Base-by-base conservation (phyloP, 306 rosid genomes). In the Carpinus viminea region DNA sequence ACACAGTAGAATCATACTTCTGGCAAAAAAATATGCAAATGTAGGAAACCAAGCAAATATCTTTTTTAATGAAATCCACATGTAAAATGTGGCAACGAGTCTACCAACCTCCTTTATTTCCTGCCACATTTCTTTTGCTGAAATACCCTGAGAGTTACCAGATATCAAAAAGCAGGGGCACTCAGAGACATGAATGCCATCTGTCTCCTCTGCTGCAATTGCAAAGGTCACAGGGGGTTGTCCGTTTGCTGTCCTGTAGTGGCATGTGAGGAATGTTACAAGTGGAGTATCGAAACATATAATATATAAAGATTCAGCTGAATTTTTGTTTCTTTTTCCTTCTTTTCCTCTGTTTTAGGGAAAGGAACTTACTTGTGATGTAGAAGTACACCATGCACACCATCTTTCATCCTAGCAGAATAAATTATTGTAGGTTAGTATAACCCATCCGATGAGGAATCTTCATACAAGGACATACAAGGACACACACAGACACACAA, bases 121-220 rank as follows among this genome's bases (percentile, higher is more conserved):
- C 78, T 79, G 77, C 98, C 98, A 94, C 95, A 94, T 89, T 64
- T 91, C 95, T 77, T 92, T 81, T 64, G 97, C 98, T 0, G 93
- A 83, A 73, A 94, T 79, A 72, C 95, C 93, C 55, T 83, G 52
- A 76, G 90, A 82, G 83, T 84, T 72, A 70, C 98, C 97, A 41
- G 97, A 86, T 76, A 88, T 86, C 69, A 89, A 91, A 87, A 94
- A 94, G 79, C 88, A 89, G 53, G 97, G 97, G 74, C 96, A 94
- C 76, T 89, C 89, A 69, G 98, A 91, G 73, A 94, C 83, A 24
- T 83, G 91, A 88, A 92, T 76, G 66, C 87, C 79, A 68, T 91
- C 93, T 72, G 86, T 89, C 89, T 92, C 91, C 87, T 88, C 83
- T 43, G 93, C 97, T 36, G 97, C 97, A 70, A 94, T 87, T n/a